These are phyloP conservation scores for Eucalyptus globulus DNA, from an alignment of 345 rosid species.

Conservation along the genomic window DNA sequence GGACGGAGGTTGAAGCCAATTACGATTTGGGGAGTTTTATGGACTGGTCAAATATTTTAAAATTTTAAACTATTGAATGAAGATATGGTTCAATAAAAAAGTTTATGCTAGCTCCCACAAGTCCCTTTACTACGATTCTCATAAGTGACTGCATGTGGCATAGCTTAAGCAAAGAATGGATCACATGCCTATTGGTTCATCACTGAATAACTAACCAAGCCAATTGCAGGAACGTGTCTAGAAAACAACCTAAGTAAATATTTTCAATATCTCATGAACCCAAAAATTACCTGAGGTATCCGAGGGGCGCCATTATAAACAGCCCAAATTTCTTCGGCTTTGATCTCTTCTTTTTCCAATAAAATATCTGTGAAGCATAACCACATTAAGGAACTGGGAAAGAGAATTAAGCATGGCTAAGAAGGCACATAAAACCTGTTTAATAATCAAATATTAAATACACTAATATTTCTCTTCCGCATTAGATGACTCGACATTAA, in stretches of 20 bases:
- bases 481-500: neutral
- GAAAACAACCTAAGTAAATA: neutral
- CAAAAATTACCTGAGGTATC: constrained; percentile 56
- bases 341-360: constrained; percentile 66
- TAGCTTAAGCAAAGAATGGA: neutral
- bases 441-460: neutral
- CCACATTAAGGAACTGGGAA: neutral
- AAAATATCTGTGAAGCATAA: constrained; percentile 46
- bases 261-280: neutral
- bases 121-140: neutral
- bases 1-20: neutral
- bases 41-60: neutral
- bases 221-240: neutral
- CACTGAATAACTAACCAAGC: neutral
- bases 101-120: neutral
- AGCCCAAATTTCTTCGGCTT: constrained; percentile 80
- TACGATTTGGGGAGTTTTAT: neutral
- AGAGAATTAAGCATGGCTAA: neutral
- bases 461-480: neutral
- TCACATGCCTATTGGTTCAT: neutral
- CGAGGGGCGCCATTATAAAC: constrained; percentile 57
- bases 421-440: neutral
- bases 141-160: neutral
- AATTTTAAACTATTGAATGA: neutral
- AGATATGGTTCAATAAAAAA: neutral